Conservation (phyloP, 2,329 filamentous ascomycete species). For the Sclerotinia glacialis region DNA sequence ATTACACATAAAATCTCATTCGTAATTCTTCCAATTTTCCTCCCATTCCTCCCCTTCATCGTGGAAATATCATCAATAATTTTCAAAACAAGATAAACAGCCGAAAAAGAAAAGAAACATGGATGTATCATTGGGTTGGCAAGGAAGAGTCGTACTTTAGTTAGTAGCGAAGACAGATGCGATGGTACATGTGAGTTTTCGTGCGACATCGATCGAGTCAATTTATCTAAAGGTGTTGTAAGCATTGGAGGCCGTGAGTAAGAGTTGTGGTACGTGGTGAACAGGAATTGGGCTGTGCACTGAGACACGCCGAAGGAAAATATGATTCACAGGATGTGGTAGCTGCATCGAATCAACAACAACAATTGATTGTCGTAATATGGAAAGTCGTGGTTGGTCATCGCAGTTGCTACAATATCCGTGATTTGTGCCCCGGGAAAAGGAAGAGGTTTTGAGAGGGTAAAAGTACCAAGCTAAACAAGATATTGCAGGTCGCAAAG, state of each 20-base stretch:
- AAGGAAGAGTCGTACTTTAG: neutral
- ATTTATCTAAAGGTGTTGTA: neutral
- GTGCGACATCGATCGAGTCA: neutral
- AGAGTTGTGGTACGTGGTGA: no score
- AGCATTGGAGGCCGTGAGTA: no score
- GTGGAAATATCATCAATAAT: neutral
- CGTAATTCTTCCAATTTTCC: no score
- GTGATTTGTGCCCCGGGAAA: neutral
- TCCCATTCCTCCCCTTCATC: neutral
- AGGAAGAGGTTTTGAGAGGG: neutral
- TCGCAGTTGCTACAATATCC: no score
- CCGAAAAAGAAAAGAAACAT: neutral
- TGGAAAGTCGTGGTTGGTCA: neutral
- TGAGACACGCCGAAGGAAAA: neutral
- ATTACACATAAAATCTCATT: no score
- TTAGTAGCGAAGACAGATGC: neutral
- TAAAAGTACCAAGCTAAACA: neutral
- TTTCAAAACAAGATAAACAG: no score
- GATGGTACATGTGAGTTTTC: neutral
- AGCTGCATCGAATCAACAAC: neutral
- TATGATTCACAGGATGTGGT: neutral
- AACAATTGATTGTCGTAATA: no score
- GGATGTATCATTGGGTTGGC: neutral
- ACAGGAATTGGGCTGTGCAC: no score
- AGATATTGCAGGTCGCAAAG: neutral